A percentile compares a stretch with the other conserved stretches of the same genome.
Evolutionary conservation across 352 stramenopile genomes (phyloP).

Genomic region (Blastocystis sp.): DNA sequence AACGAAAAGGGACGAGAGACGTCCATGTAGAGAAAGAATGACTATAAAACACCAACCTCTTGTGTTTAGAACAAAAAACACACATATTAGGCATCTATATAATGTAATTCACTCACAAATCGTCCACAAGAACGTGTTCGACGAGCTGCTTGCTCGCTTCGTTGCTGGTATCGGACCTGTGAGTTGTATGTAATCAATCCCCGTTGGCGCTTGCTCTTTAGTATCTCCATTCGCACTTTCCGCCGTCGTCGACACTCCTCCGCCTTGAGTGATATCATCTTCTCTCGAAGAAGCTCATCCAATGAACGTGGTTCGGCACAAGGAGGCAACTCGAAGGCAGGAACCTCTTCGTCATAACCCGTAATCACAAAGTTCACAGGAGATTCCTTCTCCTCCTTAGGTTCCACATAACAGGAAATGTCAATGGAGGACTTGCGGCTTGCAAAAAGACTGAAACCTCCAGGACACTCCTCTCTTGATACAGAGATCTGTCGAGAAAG

Average conservation of each 20-base stretch:
- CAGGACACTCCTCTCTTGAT: background rate
- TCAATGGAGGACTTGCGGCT: constrained; percentile 21
- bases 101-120: constrained; percentile 31
- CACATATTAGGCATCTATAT: constrained; percentile 18
- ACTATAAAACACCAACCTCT: background rate
- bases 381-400: constrained; percentile 5
- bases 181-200: background rate
- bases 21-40: background rate
- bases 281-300: background rate
- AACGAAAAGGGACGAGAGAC: background rate
- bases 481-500: background rate
- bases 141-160: background rate
- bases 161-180: background rate
- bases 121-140: background rate
- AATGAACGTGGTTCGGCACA: background rate
- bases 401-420: background rate
- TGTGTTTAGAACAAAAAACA: constrained; percentile 18
- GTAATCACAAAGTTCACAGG: background rate
- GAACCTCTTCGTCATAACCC: background rate
- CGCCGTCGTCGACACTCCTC: constrained; percentile 8
- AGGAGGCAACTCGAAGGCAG: background rate
- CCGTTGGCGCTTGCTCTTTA: constrained; percentile 19
- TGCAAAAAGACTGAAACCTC: background rate
- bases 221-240: background rate
- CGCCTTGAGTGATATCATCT: background rate